Evolutionary conservation across 1,139 yeast genomes (phyloP), one percentile per base, ranked within the genome.

Genomic region (Debaryomyces sp.): DNA sequence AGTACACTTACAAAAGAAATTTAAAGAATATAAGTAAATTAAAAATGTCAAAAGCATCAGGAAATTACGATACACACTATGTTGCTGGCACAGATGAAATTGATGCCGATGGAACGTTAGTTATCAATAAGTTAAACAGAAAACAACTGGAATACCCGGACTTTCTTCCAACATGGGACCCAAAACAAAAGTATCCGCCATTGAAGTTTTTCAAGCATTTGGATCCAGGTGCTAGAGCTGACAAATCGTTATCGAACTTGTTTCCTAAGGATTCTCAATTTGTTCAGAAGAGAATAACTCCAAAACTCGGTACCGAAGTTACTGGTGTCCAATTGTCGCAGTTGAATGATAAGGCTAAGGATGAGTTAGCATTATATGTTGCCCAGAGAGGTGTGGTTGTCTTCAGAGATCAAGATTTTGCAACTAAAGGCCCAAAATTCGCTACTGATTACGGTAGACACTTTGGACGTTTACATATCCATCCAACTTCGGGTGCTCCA

Each of bases 211-310:
- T 77, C 59, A 73, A 75, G 54, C 77, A 73, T 56, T 62, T 66
- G 22, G 89, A 84, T 54, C 80, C 82, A 32, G 89, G 84, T 3
- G 60, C 69, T 32, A 69, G 72, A 51, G 90, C 86, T 12, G 87
- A 84, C 58, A 77, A 80, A 13, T 60, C 68, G 1, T 75, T 81
- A 51, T 73, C 77, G 34, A 77, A 76, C 54, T 73, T 86, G 52
- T 75, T 83, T 53, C 75, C 78, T 9, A 61, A 65, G 43, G 63
- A 52, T 40, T 67, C 64, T n/a, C 53, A 61, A 10, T 56, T 60
- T 37, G 68, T 64, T 35, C 56, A 64, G 26, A 73, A 70, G 56
- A 66, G 66, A 33, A 59, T 78, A 54, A 77, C 83, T 41, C 75
- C 73, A 50, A 73, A 76, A 50, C 64, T 79, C 50, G 85, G 85